Percentiles rank a stretch among this genome's conserved stretches.
These are phyloP conservation scores for Schizonepeta tenuifolia DNA, from an alignment of 257 asterid genomes.

Conservation along the genomic window DNA sequence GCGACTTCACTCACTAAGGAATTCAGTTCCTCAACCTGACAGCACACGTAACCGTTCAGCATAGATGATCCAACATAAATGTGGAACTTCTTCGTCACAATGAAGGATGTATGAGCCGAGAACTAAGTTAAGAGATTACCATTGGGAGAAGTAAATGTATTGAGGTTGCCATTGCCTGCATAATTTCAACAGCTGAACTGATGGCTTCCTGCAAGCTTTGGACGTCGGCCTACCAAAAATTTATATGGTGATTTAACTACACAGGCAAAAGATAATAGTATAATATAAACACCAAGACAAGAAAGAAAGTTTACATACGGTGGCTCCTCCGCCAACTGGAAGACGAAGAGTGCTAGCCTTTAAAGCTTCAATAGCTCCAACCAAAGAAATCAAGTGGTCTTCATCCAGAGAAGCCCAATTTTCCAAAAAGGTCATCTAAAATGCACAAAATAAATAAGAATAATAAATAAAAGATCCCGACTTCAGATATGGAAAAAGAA, in stretches of 20 bases:
- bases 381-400: slow-evolving; percentile 67
- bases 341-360: slow-evolving; percentile 94
- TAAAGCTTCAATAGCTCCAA: slow-evolving; percentile 88
- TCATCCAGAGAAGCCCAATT: slow-evolving; percentile 77
- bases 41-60: slow-evolving; percentile 9
- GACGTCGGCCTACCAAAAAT: slow-evolving; percentile 58
- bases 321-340: slow-evolving; percentile 82
- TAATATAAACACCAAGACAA: not conserved
- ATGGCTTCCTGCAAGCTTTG: slow-evolving; percentile 83
- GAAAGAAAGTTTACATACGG: slow-evolving; percentile 48
- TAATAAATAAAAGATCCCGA: not conserved
- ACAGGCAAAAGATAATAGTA: not conserved
- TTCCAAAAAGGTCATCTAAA: slow-evolving; percentile 66
- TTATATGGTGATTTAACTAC: not conserved
- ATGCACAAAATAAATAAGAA: not conserved
- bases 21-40: slow-evolving; percentile 75
- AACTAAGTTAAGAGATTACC: slow-evolving; percentile 48
- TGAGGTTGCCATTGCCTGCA: slow-evolving; percentile 75
- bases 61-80: not conserved
- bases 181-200: slow-evolving; percentile 73
- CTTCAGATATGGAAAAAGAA: slow-evolving; percentile 27
- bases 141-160: slow-evolving; percentile 53
- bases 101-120: not conserved
- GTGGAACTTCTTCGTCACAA: not conserved
- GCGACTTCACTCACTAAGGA: slow-evolving; percentile 69